phyloP scores from a whole-genome alignment of 2,329 filamentous ascomycete species.

The Ceratocystis diversiconidia region DNA sequence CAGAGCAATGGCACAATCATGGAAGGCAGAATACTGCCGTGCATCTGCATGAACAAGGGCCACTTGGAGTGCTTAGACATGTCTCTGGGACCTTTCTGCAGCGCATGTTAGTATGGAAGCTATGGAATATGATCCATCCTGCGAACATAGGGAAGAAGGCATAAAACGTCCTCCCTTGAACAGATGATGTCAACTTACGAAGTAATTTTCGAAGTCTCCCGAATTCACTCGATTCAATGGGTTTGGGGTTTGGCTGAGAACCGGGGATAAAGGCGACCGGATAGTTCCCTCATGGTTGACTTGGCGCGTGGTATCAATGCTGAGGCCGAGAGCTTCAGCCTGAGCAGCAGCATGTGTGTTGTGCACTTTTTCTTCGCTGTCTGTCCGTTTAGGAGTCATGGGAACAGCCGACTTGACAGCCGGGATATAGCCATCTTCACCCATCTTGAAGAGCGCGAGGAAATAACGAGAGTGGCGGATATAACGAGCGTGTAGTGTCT shows the following conservation, averaged over 20 bases:
- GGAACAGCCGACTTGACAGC: slow-evolving; percentile 5
- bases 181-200: slow-evolving; percentile 12
- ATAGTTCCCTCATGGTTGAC: slow-evolving; percentile 10
- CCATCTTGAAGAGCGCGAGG: slow-evolving; percentile 1
- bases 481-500: neutral
- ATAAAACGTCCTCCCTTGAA: neutral
- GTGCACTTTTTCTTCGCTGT: slow-evolving; percentile 10
- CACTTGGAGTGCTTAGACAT: slow-evolving; percentile 62
- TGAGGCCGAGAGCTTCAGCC: slow-evolving; percentile 13
- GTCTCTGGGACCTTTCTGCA: slow-evolving; percentile 44
- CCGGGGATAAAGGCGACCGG: slow-evolving; percentile 12
- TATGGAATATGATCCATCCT: neutral
- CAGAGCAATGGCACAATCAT: slow-evolving; percentile 55
- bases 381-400: slow-evolving; percentile 8
- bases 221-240: slow-evolving; percentile 16
- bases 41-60: slow-evolving; percentile 60
- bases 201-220: slow-evolving; percentile 20
- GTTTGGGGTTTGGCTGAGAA: slow-evolving; percentile 17
- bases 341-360: slow-evolving; percentile 14
- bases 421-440: slow-evolving; percentile 14
- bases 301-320: slow-evolving; percentile 15
- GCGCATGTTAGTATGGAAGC: neutral
- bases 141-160: neutral
- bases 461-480: neutral
- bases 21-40: slow-evolving; percentile 60